Evolutionary conservation across 805 yeast species (phyloP).

Genomic region (Myxozyma neotropica): DNA sequence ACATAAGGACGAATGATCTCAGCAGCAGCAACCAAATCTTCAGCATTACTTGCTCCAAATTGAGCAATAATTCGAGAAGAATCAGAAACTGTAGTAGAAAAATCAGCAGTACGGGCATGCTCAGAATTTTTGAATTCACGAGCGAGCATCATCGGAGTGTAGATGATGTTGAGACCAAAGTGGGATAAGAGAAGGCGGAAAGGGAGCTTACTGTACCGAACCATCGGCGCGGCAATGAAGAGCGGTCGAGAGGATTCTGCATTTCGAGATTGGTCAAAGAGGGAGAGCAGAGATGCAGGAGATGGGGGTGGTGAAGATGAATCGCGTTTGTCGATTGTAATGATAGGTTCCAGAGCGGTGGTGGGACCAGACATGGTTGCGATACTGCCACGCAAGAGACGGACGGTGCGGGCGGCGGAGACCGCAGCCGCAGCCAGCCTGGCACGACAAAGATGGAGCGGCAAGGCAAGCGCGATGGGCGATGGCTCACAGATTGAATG

Average conservation of each 20-base stretch:
- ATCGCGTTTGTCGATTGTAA: neutral
- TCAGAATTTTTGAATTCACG: constrained; percentile 88
- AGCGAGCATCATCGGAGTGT: constrained; percentile 95
- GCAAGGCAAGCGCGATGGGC: neutral
- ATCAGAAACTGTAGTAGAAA: constrained; percentile 63
- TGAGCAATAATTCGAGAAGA: constrained; percentile 81
- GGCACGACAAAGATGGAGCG: neutral
- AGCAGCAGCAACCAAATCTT: constrained; percentile 78
- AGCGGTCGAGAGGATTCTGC: constrained; percentile 50
- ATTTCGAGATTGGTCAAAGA: constrained; percentile 17
- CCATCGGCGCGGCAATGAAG: constrained; percentile 91
- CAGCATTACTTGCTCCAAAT: constrained; percentile 83
- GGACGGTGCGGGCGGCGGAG: neutral
- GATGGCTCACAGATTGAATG: neutral
- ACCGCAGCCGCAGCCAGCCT: neutral
- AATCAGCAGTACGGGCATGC: constrained; percentile 80
- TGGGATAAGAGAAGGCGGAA: constrained; percentile 68
- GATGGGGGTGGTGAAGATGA: neutral
- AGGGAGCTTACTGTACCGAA: constrained; percentile 90
- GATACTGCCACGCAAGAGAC: neutral
- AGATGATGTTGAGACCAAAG: constrained; percentile 14
- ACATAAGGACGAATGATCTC: constrained; percentile 88
- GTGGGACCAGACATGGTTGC: neutral
- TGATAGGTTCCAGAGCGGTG: neutral
- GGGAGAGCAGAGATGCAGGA: neutral